A percentile compares a stretch with the other conserved stretches of the same genome.
Conservation (phyloP, 1,284 basidiomycete species). For the Sanghuangporus baumii region DNA sequence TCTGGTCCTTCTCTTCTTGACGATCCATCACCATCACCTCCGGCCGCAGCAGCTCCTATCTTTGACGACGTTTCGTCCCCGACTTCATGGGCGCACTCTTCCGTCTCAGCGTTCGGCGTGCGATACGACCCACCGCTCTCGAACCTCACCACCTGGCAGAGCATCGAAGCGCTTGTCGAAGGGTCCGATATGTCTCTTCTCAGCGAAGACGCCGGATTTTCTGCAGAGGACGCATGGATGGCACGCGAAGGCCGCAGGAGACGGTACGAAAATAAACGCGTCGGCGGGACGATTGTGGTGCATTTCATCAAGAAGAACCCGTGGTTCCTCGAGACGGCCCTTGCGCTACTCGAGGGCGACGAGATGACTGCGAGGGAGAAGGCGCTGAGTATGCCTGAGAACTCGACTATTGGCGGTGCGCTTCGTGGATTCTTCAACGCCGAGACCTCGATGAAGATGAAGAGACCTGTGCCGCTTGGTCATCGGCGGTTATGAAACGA, state of each 20-base stretch:
- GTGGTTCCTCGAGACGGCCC: constrained; percentile 93
- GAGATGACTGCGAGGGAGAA: constrained; percentile 43
- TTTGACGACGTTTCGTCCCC: constrained; percentile 20
- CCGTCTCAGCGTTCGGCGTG: constrained; percentile 79
- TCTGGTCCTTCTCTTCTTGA: constrained; percentile 5
- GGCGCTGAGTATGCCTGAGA: constrained; percentile 2
- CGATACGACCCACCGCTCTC: constrained; percentile 71
- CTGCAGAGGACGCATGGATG: constrained; percentile 55
- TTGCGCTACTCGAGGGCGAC: constrained; percentile 78
- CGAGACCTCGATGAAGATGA: too few relatives aligned
- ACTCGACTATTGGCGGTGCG: neutral
- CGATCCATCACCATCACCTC: constrained; percentile 18
- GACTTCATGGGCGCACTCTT: constrained; percentile 67
- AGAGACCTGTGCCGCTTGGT: too few relatives aligned
- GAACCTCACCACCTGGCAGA: constrained; percentile 65
- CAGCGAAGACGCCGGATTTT: constrained; percentile 43
- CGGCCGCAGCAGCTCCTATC: constrained; percentile 15
- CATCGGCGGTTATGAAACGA: neutral
- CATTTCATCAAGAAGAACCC: constrained; percentile 96
- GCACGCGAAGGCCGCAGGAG: constrained; percentile 63
- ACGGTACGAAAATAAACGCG: constrained; percentile 63
- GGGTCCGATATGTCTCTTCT: constrained; percentile 77
- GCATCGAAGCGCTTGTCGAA: constrained; percentile 90
- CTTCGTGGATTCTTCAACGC: neutral
- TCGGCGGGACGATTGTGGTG: constrained; percentile 92